Conservation (phyloP, 2,329 filamentous ascomycete species). For the Dichotomopilus funicola region DNA sequence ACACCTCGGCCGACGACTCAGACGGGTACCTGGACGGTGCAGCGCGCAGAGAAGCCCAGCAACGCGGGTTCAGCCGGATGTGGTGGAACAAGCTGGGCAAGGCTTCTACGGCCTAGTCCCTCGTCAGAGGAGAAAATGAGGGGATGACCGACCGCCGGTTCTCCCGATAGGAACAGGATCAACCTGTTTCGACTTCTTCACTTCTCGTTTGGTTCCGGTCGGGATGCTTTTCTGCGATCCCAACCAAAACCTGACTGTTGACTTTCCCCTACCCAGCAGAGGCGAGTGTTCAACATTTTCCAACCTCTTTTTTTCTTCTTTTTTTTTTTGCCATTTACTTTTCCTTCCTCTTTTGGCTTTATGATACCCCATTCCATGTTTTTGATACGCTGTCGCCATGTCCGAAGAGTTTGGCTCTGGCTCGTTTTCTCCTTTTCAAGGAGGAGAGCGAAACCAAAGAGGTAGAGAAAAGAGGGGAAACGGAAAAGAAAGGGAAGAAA, state of each 20-base stretch:
- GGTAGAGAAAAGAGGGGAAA: too few relatives aligned
- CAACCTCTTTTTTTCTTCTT: slow-evolving; percentile 7
- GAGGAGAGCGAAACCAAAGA: too few relatives aligned
- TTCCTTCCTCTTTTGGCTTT: slow-evolving; percentile 24
- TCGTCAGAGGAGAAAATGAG: not conserved
- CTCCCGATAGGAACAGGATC: too few relatives aligned
- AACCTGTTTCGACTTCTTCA: slow-evolving; percentile 3
- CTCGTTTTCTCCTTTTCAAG: too few relatives aligned
- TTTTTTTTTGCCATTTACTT: slow-evolving; percentile 18
- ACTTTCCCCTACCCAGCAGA: not conserved
- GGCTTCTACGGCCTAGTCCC: not conserved
- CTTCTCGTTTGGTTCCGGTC: slow-evolving; percentile 11
- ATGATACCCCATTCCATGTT: slow-evolving; percentile 51
- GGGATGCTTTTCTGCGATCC: too few relatives aligned
- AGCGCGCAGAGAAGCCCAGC: slow-evolving; percentile 49
- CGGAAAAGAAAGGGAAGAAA: too few relatives aligned
- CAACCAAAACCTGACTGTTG: too few relatives aligned
- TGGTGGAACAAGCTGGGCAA: slow-evolving; percentile 23
- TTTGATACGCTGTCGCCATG: slow-evolving; percentile 42
- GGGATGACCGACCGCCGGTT: not conserved
- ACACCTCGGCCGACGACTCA: slow-evolving; percentile 33
- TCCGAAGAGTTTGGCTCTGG: slow-evolving; percentile 15
- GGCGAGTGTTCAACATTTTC: slow-evolving; percentile 1
- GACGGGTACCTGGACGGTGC: slow-evolving; percentile 52
- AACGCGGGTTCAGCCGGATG: slow-evolving; percentile 50